phyloP scores from a whole-genome alignment of 176 grass and related monocot genomes.

The Oryza officinalis region DNA sequence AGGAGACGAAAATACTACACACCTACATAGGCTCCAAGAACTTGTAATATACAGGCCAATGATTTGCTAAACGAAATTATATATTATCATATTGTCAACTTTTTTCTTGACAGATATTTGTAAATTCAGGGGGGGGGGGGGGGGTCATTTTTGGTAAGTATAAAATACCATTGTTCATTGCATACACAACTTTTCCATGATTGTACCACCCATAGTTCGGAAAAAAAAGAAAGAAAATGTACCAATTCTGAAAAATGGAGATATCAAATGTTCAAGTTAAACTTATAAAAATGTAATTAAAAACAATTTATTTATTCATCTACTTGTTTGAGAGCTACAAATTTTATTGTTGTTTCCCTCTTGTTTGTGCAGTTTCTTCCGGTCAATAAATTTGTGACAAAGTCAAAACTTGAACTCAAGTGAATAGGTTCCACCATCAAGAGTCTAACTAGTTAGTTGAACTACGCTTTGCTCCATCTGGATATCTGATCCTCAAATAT shows the following conservation, averaged over 20 bases:
- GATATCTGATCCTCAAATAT: not conserved
- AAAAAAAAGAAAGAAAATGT: not conserved
- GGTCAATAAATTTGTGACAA: not conserved
- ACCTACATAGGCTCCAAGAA: slow-evolving; percentile 10
- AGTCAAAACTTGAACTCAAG: too few relatives aligned
- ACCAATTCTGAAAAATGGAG: not conserved
- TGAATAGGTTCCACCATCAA: too few relatives aligned
- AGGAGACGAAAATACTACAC: slow-evolving; percentile 14
- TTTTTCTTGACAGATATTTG: not conserved
- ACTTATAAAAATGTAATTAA: not conserved
- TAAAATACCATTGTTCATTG: not conserved
- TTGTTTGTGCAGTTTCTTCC: not conserved
- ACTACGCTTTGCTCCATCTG: not conserved
- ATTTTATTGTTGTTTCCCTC: not conserved
- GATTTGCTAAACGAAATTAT: not conserved
- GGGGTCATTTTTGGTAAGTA: not conserved
- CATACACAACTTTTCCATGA: not conserved
- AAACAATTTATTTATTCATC: not conserved
- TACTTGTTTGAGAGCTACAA: not conserved
- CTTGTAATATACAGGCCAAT: not conserved
- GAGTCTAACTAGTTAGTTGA: too few relatives aligned
- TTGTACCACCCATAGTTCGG: not conserved
- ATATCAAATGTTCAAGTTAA: not conserved
- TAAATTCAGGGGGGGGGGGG: too few relatives aligned
- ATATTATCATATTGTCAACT: slow-evolving; percentile 16